Percentiles rank a stretch among this genome's conserved stretches.
phyloP scores from a whole-genome alignment of 2,329 filamentous ascomycete species.

The Tolypocladium cylindrosporum region DNA sequence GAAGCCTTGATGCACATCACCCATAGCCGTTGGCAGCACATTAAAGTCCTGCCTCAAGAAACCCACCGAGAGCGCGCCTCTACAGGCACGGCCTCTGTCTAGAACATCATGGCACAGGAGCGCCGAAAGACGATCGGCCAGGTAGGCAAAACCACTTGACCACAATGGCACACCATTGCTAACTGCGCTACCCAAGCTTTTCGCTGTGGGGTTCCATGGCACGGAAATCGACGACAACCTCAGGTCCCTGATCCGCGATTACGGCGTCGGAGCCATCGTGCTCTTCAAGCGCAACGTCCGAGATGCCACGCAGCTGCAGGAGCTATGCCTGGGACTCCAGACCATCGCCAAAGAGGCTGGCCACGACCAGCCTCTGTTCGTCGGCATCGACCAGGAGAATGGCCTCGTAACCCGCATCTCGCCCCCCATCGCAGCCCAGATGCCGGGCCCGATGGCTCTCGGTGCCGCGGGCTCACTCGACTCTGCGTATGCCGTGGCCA shows the following conservation, averaged over 20 bases:
- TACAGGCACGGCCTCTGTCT: background rate
- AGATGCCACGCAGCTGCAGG: slow-evolving; percentile 10
- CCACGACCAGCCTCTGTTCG: slow-evolving; percentile 13
- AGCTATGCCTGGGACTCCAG: slow-evolving; percentile 13
- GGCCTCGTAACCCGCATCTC: slow-evolving; percentile 15
- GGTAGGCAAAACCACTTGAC: background rate
- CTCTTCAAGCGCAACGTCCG: slow-evolving; percentile 16
- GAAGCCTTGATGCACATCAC: background rate
- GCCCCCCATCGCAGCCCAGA: slow-evolving; percentile 13
- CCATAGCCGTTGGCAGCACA: background rate
- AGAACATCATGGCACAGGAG: background rate
- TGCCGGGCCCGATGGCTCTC: slow-evolving; percentile 14
- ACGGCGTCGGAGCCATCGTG: slow-evolving; percentile 14
- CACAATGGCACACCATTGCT: background rate
- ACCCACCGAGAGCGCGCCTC: background rate
- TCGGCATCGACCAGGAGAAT: slow-evolving; percentile 17
- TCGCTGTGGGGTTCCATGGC: slow-evolving; percentile 16
- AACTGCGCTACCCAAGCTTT: slow-evolving; percentile 8
- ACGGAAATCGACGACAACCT: slow-evolving; percentile 11
- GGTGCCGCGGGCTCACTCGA: slow-evolving; percentile 11
- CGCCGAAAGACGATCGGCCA: slow-evolving; percentile 2
- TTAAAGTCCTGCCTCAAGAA: background rate
- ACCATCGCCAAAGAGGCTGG: slow-evolving; percentile 12
- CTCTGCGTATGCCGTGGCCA: slow-evolving; percentile 7
- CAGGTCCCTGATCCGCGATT: slow-evolving; percentile 13